Evolutionary conservation across 176 grass and related monocot genomes (phyloP).

Genomic region (Neostapfia colusana): DNA sequence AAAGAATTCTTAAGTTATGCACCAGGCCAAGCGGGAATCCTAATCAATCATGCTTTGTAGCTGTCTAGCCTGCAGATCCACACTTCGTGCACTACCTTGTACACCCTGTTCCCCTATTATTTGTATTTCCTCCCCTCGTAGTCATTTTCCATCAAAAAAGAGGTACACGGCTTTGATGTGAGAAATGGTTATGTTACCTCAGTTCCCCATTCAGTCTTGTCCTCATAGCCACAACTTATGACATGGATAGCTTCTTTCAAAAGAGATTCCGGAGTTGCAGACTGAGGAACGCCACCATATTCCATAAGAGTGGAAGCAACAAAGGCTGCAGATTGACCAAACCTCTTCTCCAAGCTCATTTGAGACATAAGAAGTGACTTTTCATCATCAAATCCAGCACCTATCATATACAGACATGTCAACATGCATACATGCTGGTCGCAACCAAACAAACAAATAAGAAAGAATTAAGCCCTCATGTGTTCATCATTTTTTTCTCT

Average conservation of each 20-base stretch:
- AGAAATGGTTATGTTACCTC: constrained; percentile 62
- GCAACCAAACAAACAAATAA: constrained; percentile 7
- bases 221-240: constrained; percentile 98
- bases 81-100: not conserved
- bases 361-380: constrained; percentile 99
- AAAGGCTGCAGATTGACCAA: constrained; percentile 92
- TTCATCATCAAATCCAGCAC: constrained; percentile 99
- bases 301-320: constrained; percentile 99
- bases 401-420: constrained; percentile 44
- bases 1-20: not conserved
- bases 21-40: not conserved
- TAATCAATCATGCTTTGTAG: not conserved
- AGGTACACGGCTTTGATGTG: not conserved
- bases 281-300: constrained; percentile 99
- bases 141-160: constrained; percentile 12
- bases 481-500: not conserved
- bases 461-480: not conserved
- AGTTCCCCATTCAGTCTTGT: constrained; percentile 93
- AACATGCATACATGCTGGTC: constrained; percentile 26
- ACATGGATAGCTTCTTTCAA: constrained; percentile 99
- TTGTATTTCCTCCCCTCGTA: not conserved
- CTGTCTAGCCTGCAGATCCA: not conserved
- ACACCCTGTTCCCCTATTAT: not conserved
- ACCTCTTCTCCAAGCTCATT: constrained; percentile 99
- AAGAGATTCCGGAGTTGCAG: constrained; percentile 96